Evolutionary conservation across 768 basidiomycete genomes (phyloP), one percentile per base, ranked within the genome.

Genomic region (Mycena chlorophos): DNA sequence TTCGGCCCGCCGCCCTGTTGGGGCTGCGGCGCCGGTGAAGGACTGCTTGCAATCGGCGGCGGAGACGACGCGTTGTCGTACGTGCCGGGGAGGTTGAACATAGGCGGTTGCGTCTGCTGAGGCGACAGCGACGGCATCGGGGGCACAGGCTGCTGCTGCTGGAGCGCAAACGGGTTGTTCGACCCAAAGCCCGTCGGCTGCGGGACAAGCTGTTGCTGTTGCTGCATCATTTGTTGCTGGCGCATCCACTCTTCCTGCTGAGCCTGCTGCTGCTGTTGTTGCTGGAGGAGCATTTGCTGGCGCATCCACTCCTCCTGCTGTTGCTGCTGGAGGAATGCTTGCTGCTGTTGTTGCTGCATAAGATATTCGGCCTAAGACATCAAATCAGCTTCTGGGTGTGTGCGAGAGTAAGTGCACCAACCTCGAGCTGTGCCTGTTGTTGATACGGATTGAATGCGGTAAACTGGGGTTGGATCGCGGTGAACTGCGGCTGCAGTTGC

Each of bases 381-480:
- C 16, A 54, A 39, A 25, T 51, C 2, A 34, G 51, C n/a, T 38
- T 31, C 10, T 23, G 43, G 5, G n/a, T n/a, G 53, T 37, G 5
- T 23, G 31, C 45, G 16, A 79, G 78, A 51, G 72, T 71, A 63
- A 73, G 38, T 46, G 73, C 75, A 51, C 80, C 75, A 28, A 71
- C 87, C 70, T 96, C 93, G 64, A 95, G 93, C 64, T 95, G 89
- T 45, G 88, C 84, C 67, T 95, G 95, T 68, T 94, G 93, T 66
- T 92, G 90, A 60, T 92, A 94, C 0, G 91, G 91, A 70, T 98
- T 98, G 79, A 93, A 98, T 1, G 90, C 86, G 6, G 91, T 94
- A 69, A 89, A 91, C 64, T 95, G 94, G 0, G 90, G 89, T 62
- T 88, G 88, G 42, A 93, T 65, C 13, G 79, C 73, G 1, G 89